Percentiles rank a stretch among this genome's conserved stretches.
Conservation (phyloP, 345 rosid genomes). For the Alliaria petiolata region DNA sequence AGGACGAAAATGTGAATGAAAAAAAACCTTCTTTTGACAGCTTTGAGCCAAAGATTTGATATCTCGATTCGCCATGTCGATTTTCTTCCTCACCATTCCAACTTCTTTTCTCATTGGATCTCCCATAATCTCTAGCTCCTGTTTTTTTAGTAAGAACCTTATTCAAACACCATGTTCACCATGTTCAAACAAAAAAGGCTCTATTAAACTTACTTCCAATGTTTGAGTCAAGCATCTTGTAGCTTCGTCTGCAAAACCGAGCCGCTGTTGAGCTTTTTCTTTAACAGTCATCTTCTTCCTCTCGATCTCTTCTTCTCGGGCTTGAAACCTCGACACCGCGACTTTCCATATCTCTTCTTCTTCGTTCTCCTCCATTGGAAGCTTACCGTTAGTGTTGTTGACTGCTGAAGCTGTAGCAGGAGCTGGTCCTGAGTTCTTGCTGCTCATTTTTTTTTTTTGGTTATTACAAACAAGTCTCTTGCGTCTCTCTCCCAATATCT, state of each 20-base stretch:
- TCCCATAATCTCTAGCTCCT: constrained; percentile 72
- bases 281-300: constrained; percentile 65
- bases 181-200: not conserved
- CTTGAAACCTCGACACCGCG: constrained; percentile 55
- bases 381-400: constrained; percentile 35
- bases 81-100: constrained; percentile 56
- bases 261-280: constrained; percentile 61
- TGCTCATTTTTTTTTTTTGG: constrained; percentile 13
- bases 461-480: not conserved
- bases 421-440: constrained; percentile 27
- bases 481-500: not conserved
- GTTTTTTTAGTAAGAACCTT: not conserved
- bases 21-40: constrained; percentile 70
- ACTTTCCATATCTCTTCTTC: constrained; percentile 51
- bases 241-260: constrained; percentile 76
- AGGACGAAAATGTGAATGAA: not conserved
- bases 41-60: constrained; percentile 68
- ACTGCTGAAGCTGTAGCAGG: constrained; percentile 17
- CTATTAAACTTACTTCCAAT: constrained; percentile 59
- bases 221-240: constrained; percentile 60
- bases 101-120: constrained; percentile 85
- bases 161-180: not conserved
- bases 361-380: constrained; percentile 48
- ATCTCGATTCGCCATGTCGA: constrained; percentile 61
- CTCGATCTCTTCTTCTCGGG: constrained; percentile 80